Conservation (phyloP, 306 rosid species). For the Pueraria montana region DNA sequence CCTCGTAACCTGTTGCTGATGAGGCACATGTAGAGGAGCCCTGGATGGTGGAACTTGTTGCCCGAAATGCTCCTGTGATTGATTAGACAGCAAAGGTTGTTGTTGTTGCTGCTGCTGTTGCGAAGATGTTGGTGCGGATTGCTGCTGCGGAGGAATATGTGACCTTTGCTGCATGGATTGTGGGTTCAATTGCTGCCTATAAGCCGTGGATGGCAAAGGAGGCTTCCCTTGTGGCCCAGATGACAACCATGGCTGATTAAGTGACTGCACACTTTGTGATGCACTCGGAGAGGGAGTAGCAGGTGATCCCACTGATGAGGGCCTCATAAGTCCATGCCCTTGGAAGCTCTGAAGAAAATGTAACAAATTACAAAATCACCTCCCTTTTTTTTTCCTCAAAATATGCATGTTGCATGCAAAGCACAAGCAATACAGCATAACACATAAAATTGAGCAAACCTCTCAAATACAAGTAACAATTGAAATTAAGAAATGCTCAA, state of each 20-base stretch:
- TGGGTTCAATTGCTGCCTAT: constrained; percentile 79
- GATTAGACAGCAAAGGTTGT: constrained; percentile 67
- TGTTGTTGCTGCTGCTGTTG: constrained; percentile 54
- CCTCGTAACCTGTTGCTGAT: constrained; percentile 78
- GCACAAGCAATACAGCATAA: constrained; percentile 15
- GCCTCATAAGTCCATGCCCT: constrained; percentile 80
- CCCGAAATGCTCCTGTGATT: constrained; percentile 72
- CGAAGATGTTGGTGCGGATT: constrained; percentile 53
- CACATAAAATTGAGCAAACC: constrained; percentile 16
- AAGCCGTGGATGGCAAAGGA: constrained; percentile 81
- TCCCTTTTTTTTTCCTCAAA: not conserved
- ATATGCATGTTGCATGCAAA: not conserved
- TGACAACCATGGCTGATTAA: constrained; percentile 92
- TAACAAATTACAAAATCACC: constrained; percentile 40
- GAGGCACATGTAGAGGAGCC: constrained; percentile 66
- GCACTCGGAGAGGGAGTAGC: constrained; percentile 67
- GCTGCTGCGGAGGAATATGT: constrained; percentile 73
- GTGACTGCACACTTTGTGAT: constrained; percentile 71
- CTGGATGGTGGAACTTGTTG: constrained; percentile 72
- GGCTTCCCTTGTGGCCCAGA: constrained; percentile 93
- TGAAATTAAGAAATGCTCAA: not conserved
- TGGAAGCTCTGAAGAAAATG: constrained; percentile 73
- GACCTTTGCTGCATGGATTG: constrained; percentile 79
- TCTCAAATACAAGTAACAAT: not conserved
- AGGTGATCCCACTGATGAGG: constrained; percentile 72